A percentile compares a stretch with the other conserved stretches of the same genome.
Conservation (phyloP, 2,329 filamentous ascomycete species). For the Cladophialophora immunda region DNA sequence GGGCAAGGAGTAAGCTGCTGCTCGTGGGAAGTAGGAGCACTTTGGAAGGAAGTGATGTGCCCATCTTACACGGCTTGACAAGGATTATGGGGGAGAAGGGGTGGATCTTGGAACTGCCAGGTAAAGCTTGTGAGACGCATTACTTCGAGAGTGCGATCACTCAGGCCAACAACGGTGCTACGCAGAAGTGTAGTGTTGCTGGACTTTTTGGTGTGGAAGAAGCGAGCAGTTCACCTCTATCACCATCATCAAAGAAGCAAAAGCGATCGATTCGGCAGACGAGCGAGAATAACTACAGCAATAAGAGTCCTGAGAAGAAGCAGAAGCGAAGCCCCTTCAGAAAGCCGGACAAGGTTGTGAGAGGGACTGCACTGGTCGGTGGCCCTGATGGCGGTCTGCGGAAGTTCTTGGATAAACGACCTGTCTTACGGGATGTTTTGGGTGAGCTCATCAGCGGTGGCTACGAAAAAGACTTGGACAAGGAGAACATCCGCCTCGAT, state of each 20-base stretch:
- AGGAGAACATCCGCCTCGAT: slow-evolving; percentile 25
- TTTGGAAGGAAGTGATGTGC: slow-evolving; percentile 68
- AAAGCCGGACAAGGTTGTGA: slow-evolving; percentile 68
- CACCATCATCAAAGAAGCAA: not conserved
- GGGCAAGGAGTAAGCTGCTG: slow-evolving; percentile 89
- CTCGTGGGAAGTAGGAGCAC: slow-evolving; percentile 85
- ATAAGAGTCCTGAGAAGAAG: slow-evolving; percentile 44
- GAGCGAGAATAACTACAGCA: slow-evolving; percentile 38
- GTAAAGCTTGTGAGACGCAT: slow-evolving; percentile 72
- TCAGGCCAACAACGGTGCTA: slow-evolving; percentile 32
- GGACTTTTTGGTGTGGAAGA: slow-evolving; percentile 24
- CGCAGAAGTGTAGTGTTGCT: slow-evolving; percentile 20
- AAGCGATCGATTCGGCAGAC: slow-evolving; percentile 5
- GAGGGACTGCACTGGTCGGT: slow-evolving; percentile 55
- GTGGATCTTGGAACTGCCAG: slow-evolving; percentile 82
- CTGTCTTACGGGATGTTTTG: slow-evolving; percentile 77
- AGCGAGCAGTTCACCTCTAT: not conserved
- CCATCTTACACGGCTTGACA: slow-evolving; percentile 80
- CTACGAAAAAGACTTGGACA: slow-evolving; percentile 63
- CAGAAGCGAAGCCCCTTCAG: slow-evolving; percentile 42
- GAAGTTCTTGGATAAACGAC: slow-evolving; percentile 70
- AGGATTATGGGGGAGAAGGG: slow-evolving; percentile 75
- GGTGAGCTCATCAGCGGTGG: slow-evolving; percentile 64
- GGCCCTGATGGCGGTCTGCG: slow-evolving; percentile 38
- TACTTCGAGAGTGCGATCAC: slow-evolving; percentile 65